phyloP scores from a whole-genome alignment of 768 basidiomycete species.

The Clathrus columnatus region DNA sequence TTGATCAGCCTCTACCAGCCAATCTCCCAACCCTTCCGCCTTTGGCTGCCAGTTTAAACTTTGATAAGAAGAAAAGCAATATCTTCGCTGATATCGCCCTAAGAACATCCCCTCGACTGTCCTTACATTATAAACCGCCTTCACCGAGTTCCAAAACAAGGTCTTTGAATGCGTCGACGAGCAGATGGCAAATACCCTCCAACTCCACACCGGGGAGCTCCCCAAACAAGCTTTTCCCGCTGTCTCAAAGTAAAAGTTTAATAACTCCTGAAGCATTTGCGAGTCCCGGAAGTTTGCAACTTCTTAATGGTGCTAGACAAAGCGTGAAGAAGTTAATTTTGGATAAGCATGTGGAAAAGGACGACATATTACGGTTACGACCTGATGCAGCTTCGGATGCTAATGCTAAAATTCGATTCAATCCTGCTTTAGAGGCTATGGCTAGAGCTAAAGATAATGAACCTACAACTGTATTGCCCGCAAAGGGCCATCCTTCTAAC shows the following conservation, averaged over 20 bases:
- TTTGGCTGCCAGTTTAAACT: conserved; percentile 53
- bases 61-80: conserved; percentile 65
- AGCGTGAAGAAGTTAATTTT: conserved; percentile 92
- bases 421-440: conserved; percentile 64
- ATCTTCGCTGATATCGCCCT: conserved; percentile 73
- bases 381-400: conserved; percentile 14
- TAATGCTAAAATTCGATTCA: conserved; percentile 57
- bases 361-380: conserved; percentile 42
- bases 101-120: conserved; percentile 58
- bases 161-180: conserved; percentile 32
- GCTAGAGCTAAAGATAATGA: conserved; percentile 57
- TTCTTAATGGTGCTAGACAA: conserved; percentile 56
- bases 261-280: conserved; percentile 53
- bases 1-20: conserved; percentile 76
- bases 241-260: conserved; percentile 31
- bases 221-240: conserved; percentile 32
- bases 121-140: conserved; percentile 51
- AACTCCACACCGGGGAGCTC: conserved; percentile 37
- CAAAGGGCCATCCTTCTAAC: conserved; percentile 1
- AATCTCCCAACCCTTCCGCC: conserved; percentile 69
- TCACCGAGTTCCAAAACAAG: conserved; percentile 52
- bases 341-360: conserved; percentile 73
- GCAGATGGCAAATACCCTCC: conserved; percentile 22
- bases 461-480: conserved; percentile 16
- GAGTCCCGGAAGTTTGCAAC: conserved; percentile 46